Base-by-base conservation (phyloP, 2,329 filamentous ascomycete species). In the Colletotrichum gigasporum region DNA sequence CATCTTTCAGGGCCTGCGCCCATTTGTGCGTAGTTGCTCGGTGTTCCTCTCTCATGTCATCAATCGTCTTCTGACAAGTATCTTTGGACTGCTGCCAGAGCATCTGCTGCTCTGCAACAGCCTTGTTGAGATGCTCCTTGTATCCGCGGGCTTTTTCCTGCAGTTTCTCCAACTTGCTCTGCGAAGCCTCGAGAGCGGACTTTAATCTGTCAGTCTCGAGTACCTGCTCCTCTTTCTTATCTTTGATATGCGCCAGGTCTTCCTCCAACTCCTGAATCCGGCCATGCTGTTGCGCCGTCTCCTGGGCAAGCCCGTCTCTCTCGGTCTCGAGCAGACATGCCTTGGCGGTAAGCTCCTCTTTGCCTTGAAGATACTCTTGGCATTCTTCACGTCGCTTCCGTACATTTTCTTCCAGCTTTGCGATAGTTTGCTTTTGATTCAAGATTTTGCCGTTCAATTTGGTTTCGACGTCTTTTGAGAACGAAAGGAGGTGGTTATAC, bases 51-150 rank as follows among this genome's bases (percentile, higher is more conserved):
- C 71, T 73, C 5, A 83, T 59, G 24, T 80, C 69, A 1, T 72
- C 64, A 10, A 78, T 73, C 0, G 75, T 69, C 2, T 77, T 65
- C 14, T 79, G 63, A 53, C 76, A 79, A 41, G 72, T 72, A 2
- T 72, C 54, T 41, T 72, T 75, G 8, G 75, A 73, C 37, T 73
- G 71, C 3, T 64, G 69, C 66, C 76, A 83, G 1, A 85, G 72
- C 5, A 69, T 69, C 59, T 85, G 81, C 26, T 86, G 83, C 61
- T 86, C 83, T 2, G 68, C 64, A 8, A 81, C 79, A 2, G 80
- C 79, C 48, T 79, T 73, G 57, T 84, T 83, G n/a, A 86, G 69
- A 14, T 78, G 78, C 3, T 70, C 67, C 55, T 72, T 78, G 62
- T 75, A 79, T 1, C 68, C 68, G 5, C 70, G 71, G 42, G 76